Evolutionary conservation across 164 flowering plant genomes (phyloP), one percentile per base, ranked within the genome.

Genomic region (Akebia trifoliata): DNA sequence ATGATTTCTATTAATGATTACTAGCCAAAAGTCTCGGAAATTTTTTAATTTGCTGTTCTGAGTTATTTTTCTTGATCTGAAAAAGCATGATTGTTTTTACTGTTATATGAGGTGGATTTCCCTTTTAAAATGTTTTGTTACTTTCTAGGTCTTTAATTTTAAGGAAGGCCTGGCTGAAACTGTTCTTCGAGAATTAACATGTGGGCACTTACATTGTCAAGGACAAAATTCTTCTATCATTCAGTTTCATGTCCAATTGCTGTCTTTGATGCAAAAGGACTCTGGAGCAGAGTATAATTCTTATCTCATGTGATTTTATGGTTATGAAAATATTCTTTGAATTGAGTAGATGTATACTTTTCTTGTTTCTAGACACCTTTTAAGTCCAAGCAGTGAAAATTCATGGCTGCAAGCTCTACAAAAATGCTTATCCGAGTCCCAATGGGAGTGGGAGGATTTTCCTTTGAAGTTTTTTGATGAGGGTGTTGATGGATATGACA

Each of bases 151-250:
- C 53, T 79, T 92, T 47, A 72, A 73, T 40, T 3, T 92, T 56
- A 78, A 63, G 71, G 79, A 79, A 72, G 91, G 88, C 40, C 75
- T 82, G 62, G 66, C 90, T 50, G 87, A 81, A 71, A 61, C 67
- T 48, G 50, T 87, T 24, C 70, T 92, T 42, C 68, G 80, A 63
- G 96, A 92, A 43, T 28, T 92, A 61, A 60, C 64, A 8, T 59
- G 67, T 57, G 78, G 81, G 11, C 61, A 79, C 39, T 48, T 48
- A 32, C 68, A 66, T 44, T 72, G 81, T 15, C 65, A 60, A 11
- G 78, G 72, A 21, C 70, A 60, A 34, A 56, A 57, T 62, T 83
- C 86, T 50, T 46, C 67, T 8, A 37, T 52, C 24, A 66, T 69
- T n/a, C n/a, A n/a, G n/a, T n/a, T n/a, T n/a, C n/a, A n/a, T n/a